phyloP scores from a whole-genome alignment of 176 grass and related monocot species.

The Oryza glaberrima region DNA sequence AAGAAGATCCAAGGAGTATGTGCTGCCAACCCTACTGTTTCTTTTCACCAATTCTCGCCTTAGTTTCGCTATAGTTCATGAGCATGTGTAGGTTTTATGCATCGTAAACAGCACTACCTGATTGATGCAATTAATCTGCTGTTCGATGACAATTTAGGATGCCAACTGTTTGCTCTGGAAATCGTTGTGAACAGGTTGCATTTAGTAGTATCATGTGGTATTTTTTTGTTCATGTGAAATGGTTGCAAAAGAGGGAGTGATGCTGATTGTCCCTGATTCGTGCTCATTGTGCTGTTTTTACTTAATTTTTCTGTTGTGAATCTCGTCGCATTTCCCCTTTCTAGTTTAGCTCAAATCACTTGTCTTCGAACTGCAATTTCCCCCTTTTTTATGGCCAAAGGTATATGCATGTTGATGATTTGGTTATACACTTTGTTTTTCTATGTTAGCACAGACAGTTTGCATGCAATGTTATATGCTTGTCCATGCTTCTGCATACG shows the following conservation, averaged over 20 bases:
- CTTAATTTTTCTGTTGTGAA: not conserved
- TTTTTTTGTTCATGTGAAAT: not conserved
- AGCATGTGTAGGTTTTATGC: not conserved
- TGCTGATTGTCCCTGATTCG: not conserved
- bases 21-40: not conserved
- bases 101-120: not conserved
- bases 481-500: no score
- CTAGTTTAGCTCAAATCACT: not conserved
- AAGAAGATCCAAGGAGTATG: slow-evolving; percentile 93
- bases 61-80: not conserved
- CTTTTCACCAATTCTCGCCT: not conserved
- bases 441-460: not conserved
- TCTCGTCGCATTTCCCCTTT: not conserved
- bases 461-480: not conserved
- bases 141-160: not conserved
- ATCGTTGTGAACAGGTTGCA: not conserved
- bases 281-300: not conserved
- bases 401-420: not conserved
- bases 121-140: not conserved
- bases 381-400: not conserved
- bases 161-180: not conserved
- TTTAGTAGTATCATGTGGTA: not conserved
- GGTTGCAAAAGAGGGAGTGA: not conserved
- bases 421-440: not conserved
- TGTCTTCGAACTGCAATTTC: not conserved